These are phyloP conservation scores for Hemerocallis citrina DNA, from an alignment of 106 monocot species.

Conservation along the genomic window DNA sequence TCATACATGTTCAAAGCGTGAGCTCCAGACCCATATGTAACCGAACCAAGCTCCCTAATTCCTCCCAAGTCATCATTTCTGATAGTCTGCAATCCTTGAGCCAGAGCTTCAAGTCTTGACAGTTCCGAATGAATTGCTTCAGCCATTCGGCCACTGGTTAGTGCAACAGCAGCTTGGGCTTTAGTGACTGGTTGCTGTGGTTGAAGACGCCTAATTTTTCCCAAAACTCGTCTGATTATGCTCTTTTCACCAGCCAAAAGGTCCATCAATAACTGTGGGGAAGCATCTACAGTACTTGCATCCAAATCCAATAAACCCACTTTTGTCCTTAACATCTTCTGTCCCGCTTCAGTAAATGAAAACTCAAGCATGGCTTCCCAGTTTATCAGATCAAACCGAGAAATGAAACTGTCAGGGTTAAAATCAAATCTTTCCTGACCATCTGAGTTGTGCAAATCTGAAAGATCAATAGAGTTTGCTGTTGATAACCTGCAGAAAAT, in stretches of 20 bases:
- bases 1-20: slow-evolving; percentile 63
- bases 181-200: too few species aligned
- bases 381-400: slow-evolving; percentile 74
- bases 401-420: slow-evolving; percentile 67
- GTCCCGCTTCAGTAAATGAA: slow-evolving; percentile 28
- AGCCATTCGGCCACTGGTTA: too few species aligned
- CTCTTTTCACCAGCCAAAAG: slow-evolving; percentile 58
- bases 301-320: slow-evolving; percentile 56
- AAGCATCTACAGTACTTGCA: slow-evolving; percentile 23
- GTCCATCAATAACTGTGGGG: slow-evolving; percentile 53
- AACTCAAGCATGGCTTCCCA: slow-evolving; percentile 83
- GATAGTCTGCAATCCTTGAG: too few species aligned
- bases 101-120: too few species aligned
- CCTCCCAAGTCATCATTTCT: too few species aligned
- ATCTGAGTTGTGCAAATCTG: slow-evolving; percentile 7
- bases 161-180: too few species aligned
- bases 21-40: slow-evolving; percentile 47
- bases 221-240: slow-evolving; percentile 71
- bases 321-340: slow-evolving; percentile 69
- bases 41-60: too few species aligned
- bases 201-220: too few species aligned
- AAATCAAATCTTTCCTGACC: slow-evolving; percentile 26
- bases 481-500: slow-evolving; percentile 52
- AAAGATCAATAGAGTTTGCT: slow-evolving; percentile 8
- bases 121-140: too few species aligned